Evolutionary conservation across 768 basidiomycete species (phyloP).

Genomic region (Amyloporia xantha): DNA sequence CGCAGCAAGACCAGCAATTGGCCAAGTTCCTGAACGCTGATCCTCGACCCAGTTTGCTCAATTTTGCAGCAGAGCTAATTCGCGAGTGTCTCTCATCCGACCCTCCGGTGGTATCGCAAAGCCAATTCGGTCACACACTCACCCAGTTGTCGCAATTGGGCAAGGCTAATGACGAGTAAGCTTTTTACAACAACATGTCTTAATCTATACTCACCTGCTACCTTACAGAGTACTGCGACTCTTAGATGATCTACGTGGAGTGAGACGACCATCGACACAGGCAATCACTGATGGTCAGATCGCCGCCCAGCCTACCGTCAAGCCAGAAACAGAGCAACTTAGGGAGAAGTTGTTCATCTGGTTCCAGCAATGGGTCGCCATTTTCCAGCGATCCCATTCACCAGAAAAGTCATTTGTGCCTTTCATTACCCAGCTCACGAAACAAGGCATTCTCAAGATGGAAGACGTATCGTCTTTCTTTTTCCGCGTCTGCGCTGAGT

Average conservation of each 20-base stretch:
- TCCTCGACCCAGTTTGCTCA: slow-evolving; percentile 67
- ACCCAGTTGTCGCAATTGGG: slow-evolving; percentile 63
- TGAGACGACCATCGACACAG: slow-evolving; percentile 42
- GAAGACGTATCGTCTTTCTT: slow-evolving; percentile 97
- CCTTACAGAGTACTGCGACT: slow-evolving; percentile 54
- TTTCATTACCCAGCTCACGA: slow-evolving; percentile 95
- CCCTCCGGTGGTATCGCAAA: slow-evolving; percentile 72
- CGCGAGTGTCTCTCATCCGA: slow-evolving; percentile 81
- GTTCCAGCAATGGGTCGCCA: slow-evolving; percentile 94
- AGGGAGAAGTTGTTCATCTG: slow-evolving; percentile 69
- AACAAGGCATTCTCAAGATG: slow-evolving; percentile 92
- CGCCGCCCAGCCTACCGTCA: slow-evolving; percentile 43
- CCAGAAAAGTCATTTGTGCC: slow-evolving; percentile 95
- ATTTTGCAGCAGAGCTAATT: slow-evolving; percentile 78
- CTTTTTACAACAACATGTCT: slow-evolving; percentile 11
- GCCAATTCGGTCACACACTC: slow-evolving; percentile 72
- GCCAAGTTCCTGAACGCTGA: slow-evolving; percentile 80
- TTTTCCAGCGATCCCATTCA: slow-evolving; percentile 85
- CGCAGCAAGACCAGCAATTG: slow-evolving; percentile 83
- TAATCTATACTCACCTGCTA: slow-evolving; percentile 5
- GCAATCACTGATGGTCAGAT: slow-evolving; percentile 30
- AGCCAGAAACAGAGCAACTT: slow-evolving; percentile 69
- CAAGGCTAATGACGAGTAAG: slow-evolving; percentile 83
- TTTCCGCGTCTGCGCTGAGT: slow-evolving; percentile 96
- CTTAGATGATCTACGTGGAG: slow-evolving; percentile 76